phyloP scores from a whole-genome alignment of 2,329 filamentous ascomycete species.

The Coleophoma cylindrospora region DNA sequence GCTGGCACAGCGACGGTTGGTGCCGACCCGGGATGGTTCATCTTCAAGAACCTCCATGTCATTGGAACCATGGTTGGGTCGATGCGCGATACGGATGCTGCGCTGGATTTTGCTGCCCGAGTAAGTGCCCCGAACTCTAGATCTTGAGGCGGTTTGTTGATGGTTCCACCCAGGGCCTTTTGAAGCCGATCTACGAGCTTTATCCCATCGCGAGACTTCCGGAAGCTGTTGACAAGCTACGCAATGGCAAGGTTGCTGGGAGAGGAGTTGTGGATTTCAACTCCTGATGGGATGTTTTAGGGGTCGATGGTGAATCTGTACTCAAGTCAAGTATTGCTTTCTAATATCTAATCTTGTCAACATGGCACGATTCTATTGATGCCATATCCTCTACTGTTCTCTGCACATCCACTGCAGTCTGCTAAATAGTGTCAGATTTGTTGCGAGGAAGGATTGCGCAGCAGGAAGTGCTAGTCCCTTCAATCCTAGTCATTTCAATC shows the following conservation, averaged over 20 bases:
- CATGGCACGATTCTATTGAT: no score
- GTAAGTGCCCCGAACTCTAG: background rate
- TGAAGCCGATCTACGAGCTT: conserved; percentile 12
- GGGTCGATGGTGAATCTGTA: no score
- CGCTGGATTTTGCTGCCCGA: conserved; percentile 4
- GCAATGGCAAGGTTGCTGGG: conserved; percentile 16
- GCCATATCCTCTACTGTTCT: no score
- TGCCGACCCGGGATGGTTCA: conserved; percentile 1
- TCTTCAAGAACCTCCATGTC: conserved; percentile 5
- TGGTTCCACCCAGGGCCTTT: conserved; percentile 6
- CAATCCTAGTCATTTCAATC: no score
- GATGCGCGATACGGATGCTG: conserved; percentile 3
- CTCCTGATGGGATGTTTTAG: background rate
- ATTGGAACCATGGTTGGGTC: conserved; percentile 5
- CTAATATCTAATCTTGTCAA: no score
- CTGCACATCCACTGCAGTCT: no score
- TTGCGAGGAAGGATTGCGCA: no score
- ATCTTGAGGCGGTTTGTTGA: background rate
- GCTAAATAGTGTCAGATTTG: no score
- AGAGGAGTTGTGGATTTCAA: conserved; percentile 17
- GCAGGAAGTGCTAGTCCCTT: no score
- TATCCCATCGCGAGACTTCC: conserved; percentile 9
- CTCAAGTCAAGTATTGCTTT: no score
- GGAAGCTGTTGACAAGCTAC: conserved; percentile 16
- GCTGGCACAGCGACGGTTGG: conserved; percentile 1